Base-by-base conservation (phyloP, 1,284 basidiomycete species). In the Volvariella surrecta region DNA sequence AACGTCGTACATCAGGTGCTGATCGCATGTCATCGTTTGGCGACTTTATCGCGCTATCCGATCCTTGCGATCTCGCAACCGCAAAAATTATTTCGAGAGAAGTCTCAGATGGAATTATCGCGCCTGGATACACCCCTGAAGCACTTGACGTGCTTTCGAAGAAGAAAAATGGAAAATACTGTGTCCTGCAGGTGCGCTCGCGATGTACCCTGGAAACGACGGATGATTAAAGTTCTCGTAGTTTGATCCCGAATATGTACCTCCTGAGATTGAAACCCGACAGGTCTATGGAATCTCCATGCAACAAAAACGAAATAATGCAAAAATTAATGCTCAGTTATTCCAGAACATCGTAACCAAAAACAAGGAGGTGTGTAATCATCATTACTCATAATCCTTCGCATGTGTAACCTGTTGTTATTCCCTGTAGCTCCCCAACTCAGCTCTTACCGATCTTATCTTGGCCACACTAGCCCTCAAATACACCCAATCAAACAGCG, bases 21-120 rank as follows among this genome's bases (percentile, higher is more conserved):
- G 96, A 99, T 64, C 84, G 95, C 45, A 99, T 99, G 95, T 97
- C 93, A 1, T 97, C 92, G 3, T 99, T 99, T 60, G 95, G 95
- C 18, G 96, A 99, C 70, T 96, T 99, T 62, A 95, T 99, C 57
- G 95, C 92, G 1, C 76, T 99, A 10, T 96, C 92, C 18, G 84
- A 89, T 44, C 79, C 82, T 28, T 96, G 93, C 65, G 96, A 99
- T 62, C 74, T 91, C 28, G 85, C 90, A 2, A 99, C 95, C 8
- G 95, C 95, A 42, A 83, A 82, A 53, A 96, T 99, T 61, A 97
- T 99, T 62, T 94, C 91, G 15, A 80, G 96, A 19, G 95, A 99
- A 62, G 95, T 99, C 4, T 97, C 93, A 0, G 96, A 99, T 63
- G 95, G 95, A 45, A 87, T 99, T 52, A 94, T 99, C 49, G 95